Conservation (phyloP, 345 rosid genomes). For the Salix viminalis region DNA sequence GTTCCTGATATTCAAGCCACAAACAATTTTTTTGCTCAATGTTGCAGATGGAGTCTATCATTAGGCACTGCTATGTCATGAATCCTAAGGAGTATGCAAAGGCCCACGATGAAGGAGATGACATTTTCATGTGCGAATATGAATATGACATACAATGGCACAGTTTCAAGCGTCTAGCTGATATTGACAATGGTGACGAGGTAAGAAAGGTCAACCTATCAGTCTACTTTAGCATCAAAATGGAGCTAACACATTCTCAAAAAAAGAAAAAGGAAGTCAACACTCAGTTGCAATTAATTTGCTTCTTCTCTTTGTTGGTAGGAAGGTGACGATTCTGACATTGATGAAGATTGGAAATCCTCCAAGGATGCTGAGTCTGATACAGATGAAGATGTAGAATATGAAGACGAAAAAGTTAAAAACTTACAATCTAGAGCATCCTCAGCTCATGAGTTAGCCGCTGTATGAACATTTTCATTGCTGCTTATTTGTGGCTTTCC, state of each 20-base stretch:
- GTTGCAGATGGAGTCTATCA: slow-evolving; percentile 67
- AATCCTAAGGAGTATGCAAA: slow-evolving; percentile 65
- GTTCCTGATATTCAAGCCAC: background rate
- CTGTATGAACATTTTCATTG: slow-evolving; percentile 36
- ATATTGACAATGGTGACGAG: slow-evolving; percentile 50
- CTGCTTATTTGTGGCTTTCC: slow-evolving; percentile 13
- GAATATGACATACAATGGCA: slow-evolving; percentile 90
- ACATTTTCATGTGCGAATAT: slow-evolving; percentile 82
- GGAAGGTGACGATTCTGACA: slow-evolving; percentile 53
- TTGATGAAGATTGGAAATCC: slow-evolving; percentile 72
- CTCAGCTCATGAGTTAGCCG: slow-evolving; percentile 44
- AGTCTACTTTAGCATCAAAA: background rate
- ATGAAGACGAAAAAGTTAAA: slow-evolving; percentile 41
- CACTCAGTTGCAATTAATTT: slow-evolving; percentile 9
- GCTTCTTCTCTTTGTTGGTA: slow-evolving; percentile 20
- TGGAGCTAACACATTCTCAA: no score
- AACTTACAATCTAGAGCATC: slow-evolving; percentile 35
- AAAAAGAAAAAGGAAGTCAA: no score
- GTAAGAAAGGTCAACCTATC: slow-evolving; percentile 16
- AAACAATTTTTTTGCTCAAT: slow-evolving; percentile 4
- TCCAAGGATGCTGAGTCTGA: slow-evolving; percentile 41
- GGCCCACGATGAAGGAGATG: slow-evolving; percentile 77
- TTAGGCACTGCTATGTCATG: slow-evolving; percentile 77
- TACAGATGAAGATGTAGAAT: slow-evolving; percentile 64
- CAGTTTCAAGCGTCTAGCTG: slow-evolving; percentile 80